Evolutionary conservation across 306 rosid genomes (phyloP).

Genomic region (Coriaria nepalensis): DNA sequence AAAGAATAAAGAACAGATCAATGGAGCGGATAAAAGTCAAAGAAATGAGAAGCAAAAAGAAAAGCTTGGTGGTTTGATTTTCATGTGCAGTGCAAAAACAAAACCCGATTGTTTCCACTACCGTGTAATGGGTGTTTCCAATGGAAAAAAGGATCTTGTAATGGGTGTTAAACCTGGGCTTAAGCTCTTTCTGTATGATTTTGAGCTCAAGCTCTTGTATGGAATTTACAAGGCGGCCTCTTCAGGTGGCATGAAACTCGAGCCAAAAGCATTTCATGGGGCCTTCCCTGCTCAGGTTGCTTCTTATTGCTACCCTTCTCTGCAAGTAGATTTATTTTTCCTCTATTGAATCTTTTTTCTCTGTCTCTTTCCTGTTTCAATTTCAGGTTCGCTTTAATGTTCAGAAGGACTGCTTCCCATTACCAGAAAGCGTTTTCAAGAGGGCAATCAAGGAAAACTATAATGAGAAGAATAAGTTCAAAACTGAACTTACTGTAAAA

Average conservation of each 20-base stretch:
- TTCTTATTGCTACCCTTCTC: conserved; percentile 10
- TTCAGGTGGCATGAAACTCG: conserved; percentile 68
- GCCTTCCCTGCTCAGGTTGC: conserved; percentile 88
- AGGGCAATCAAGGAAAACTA: conserved; percentile 78
- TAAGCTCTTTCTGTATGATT: conserved; percentile 77
- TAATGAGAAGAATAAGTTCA: conserved; percentile 51
- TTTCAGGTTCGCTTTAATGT: conserved; percentile 72
- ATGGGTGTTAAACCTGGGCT: conserved; percentile 54
- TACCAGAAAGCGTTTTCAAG: conserved; percentile 69
- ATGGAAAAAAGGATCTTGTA: conserved; percentile 46
- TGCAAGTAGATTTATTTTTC: conserved; percentile 2
- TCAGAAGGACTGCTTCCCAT: conserved; percentile 61
- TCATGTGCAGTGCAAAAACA: conserved; percentile 89
- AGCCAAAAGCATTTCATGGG: conserved; percentile 79
- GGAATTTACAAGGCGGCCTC: conserved; percentile 79
- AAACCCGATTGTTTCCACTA: conserved; percentile 79
- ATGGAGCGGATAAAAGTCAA: conserved; percentile 15
- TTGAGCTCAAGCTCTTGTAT: conserved; percentile 75
- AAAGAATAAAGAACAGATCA: conserved; percentile 17
- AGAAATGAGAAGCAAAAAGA: conserved; percentile 23
- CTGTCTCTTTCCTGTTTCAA: conserved; percentile 10
- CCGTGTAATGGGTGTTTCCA: conserved; percentile 66
- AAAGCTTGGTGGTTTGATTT: conserved; percentile 73
- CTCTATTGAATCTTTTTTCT: conserved; percentile 6
- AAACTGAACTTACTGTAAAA: conserved; percentile 54